These are phyloP conservation scores for Stachybotrys chlorohalonatus DNA, from an alignment of 2,329 filamentous ascomycete genomes.

Conservation along the genomic window DNA sequence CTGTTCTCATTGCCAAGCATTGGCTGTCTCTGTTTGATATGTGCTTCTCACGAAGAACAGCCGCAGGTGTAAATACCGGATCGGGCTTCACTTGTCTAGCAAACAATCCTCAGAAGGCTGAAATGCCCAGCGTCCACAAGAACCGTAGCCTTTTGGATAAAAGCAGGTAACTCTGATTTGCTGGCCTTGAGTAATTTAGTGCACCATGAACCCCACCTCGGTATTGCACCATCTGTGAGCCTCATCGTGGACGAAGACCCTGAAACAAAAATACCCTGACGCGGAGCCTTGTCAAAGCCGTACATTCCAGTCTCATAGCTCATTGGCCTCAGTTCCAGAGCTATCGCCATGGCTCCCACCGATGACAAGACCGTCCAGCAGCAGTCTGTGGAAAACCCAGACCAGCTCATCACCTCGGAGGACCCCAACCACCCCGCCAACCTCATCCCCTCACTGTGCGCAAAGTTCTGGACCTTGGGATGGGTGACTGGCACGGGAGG, in stretches of 20 bases:
- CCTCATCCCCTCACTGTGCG: slow-evolving; percentile 85
- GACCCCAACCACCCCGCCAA: slow-evolving; percentile 89
- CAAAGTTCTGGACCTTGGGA: slow-evolving; percentile 89
- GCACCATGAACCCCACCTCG: not conserved
- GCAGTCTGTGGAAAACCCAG: slow-evolving; percentile 13
- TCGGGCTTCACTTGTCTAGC: too few species aligned
- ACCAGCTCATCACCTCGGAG: slow-evolving; percentile 49
- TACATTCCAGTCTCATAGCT: too few species aligned
- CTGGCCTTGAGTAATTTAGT: not conserved
- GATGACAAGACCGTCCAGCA: slow-evolving; percentile 8
- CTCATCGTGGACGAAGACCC: not conserved
- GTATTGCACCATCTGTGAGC: not conserved
- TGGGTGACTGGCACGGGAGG: slow-evolving; percentile 89
- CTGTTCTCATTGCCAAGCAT: too few species aligned
- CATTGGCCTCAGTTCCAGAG: too few species aligned
- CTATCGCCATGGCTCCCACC: not conserved
- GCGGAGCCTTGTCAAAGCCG: too few species aligned
- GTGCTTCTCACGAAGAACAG: too few species aligned
- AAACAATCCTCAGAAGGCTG: not conserved
- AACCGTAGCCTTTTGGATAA: not conserved
- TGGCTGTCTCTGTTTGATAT: too few species aligned
- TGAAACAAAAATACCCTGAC: too few species aligned
- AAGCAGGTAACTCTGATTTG: not conserved
- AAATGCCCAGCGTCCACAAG: not conserved
- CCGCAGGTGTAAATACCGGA: too few species aligned